Evolutionary conservation across 257 asterid genomes (phyloP).

Genomic region (Nicotiana tabacum): DNA sequence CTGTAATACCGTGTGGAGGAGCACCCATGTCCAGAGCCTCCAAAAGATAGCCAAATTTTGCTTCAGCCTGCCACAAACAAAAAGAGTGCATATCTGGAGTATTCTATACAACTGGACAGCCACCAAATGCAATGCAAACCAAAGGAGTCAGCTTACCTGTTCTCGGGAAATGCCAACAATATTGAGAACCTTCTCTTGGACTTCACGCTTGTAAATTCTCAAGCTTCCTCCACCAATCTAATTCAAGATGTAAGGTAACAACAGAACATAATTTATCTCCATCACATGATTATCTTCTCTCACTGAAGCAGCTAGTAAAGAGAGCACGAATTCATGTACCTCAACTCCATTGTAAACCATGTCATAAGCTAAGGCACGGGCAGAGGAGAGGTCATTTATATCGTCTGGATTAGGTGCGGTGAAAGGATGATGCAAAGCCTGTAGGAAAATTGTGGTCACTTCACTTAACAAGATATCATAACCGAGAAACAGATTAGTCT

Average conservation of each 20-base stretch:
- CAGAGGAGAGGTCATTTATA: slow-evolving; percentile 71
- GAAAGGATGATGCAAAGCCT: slow-evolving; percentile 99
- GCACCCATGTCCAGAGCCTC: slow-evolving; percentile 99
- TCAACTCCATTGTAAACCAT: slow-evolving; percentile 98
- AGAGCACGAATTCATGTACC: slow-evolving; percentile 33
- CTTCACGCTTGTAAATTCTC: slow-evolving; percentile 88
- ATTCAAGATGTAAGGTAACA: slow-evolving; percentile 11
- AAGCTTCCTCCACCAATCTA: slow-evolving; percentile 99
- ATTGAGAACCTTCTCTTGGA: slow-evolving; percentile 88
- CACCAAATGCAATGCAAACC: not conserved
- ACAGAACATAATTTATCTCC: not conserved
- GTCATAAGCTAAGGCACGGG: slow-evolving; percentile 97
- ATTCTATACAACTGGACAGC: not conserved
- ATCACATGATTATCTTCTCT: not conserved
- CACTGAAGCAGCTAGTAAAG: not conserved
- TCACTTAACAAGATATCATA: not conserved
- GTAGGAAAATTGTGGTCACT: slow-evolving; percentile 9
- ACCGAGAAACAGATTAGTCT: not conserved
- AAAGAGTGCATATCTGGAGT: not conserved
- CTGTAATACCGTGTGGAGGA: slow-evolving; percentile 85
- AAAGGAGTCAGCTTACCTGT: slow-evolving; percentile 42
- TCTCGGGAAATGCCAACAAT: slow-evolving; percentile 76
- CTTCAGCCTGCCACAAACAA: slow-evolving; percentile 62
- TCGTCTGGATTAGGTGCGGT: slow-evolving; percentile 98
- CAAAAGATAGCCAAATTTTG: slow-evolving; percentile 88